Evolutionary conservation across 306 rosid species (phyloP), one percentile per base, ranked within the genome.

Genomic region (Lagenaria siceraria): DNA sequence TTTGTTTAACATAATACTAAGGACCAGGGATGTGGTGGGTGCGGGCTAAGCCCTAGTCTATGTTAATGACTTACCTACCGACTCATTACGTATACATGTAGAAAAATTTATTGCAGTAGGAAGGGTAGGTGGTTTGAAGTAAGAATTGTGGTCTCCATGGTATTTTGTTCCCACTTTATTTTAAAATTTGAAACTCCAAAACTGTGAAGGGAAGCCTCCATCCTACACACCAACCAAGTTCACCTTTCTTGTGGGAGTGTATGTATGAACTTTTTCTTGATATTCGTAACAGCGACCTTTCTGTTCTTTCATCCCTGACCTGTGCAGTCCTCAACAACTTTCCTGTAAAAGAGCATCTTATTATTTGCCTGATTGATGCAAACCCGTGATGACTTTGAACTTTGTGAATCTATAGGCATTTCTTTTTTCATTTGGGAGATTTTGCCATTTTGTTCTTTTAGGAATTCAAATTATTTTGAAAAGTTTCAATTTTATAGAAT

Each of bases 201-300:
- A n/a, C 52, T 63, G 35, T 48, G 42, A 56, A 73, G 40, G 25
- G 66, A 62, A 75, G 14, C 43, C 36, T 4, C 27, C 12, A 36
- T 31, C 4, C 6, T 69, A 11, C 59, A 35, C n/a, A 13, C 40
- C 33, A 69, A 22, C 13, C 3, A 35, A 60, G 60, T 59, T 48
- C n/a, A 29, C 33, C 64, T 70, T 54, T 80, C 83, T 84, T 81
- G 86, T 46, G 58, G 64, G 76, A 72, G 70, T 58, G n/a, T 31
- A 13, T 78, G 80, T 62, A 86, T 71, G 80, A 78, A 13, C 54
- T 25, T 82, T 81, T 81, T 87, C 85, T 84, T 86, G 81, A 76
- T 78, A 66, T 80, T 19, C 63, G 85, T 70, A 83, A 83, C 75
- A 65, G 79, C 31, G 89, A 81, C 89, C 82, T 82, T 84, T 87